Base-by-base conservation (phyloP, 306 rosid species). In the Vigna mungo region DNA sequence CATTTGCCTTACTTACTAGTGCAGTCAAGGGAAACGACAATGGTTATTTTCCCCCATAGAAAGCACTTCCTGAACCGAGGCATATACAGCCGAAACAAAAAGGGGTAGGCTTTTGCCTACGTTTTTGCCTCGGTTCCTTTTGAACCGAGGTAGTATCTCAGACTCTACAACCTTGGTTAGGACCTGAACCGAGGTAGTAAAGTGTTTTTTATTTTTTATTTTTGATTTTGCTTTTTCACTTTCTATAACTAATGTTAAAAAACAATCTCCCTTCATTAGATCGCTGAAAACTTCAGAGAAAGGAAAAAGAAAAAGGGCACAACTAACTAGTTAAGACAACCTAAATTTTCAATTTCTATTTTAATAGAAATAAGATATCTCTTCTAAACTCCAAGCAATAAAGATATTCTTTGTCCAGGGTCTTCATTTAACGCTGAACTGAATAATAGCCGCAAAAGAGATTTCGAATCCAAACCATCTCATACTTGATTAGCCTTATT, bases 221-320 rank as follows among this genome's bases (percentile, higher is more conserved):
- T n/a, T n/a, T n/a, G n/a, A n/a, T n/a, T n/a, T n/a, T n/a, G n/a
- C n/a, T n/a, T n/a, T n/a, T n/a, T n/a, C n/a, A n/a, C n/a, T n/a
- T n/a, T n/a, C n/a, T n/a, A n/a, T n/a, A 69, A 78, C 76, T 80
- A 71, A 77, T 82, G 87, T 87, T 53, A 14, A 65, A 52, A 85
- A 83, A 68, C 67, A 68, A 79, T 82, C 83, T 59, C 68, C 82
- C 78, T 70, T 76, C 80, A 80, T 82, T 76, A 80, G 79, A 85
- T 74, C 69, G 48, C 76, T 21, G 7, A 86, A 84, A 77, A 79
- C 61, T 61, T 69, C 69, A 49, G 82, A 63, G 78, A 55, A 65
- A 78, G 75, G 32, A 70, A 60, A 78, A 72, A 47, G 51, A 46
- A 83, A 64, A 80, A 63, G 64, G 51, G 71, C 84, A 74, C 59